These are phyloP conservation scores for Madurella mycetomatis DNA, from an alignment of 2,329 filamentous ascomycete species.

Conservation along the genomic window DNA sequence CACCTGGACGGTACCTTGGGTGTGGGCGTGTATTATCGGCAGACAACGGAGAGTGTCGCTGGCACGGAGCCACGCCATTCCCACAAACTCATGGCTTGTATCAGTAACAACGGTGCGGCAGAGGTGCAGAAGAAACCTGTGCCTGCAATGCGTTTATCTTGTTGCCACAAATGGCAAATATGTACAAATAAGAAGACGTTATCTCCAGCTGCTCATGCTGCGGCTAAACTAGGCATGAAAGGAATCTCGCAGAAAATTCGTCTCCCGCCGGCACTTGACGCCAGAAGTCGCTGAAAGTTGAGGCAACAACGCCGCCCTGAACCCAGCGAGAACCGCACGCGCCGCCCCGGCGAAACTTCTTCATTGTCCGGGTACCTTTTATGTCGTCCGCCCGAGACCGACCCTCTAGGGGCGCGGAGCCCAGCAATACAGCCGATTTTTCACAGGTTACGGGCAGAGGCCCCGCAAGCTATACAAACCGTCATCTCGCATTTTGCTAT, in stretches of 20 bases:
- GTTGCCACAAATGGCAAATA: constrained; percentile 4
- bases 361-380: no score
- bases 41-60: neutral
- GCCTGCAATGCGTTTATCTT: neutral
- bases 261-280: constrained; percentile 6
- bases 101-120: constrained; percentile 9
- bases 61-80: neutral
- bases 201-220: neutral
- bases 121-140: neutral
- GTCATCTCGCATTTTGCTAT: no score
- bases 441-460: no score
- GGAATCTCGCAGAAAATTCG: neutral
- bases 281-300: neutral
- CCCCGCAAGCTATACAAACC: no score
- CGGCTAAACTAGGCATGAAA: neutral
- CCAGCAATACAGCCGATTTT: no score
- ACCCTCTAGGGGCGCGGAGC: no score
- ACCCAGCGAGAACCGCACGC: neutral
- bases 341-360: no score
- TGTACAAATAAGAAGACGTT: constrained; percentile 17
- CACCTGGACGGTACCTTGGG: neutral
- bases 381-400: no score
- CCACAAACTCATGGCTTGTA: constrained; percentile 3
- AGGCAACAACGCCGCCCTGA: neutral
- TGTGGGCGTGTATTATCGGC: neutral